Percentiles rank a stretch among this genome's conserved stretches.
These are phyloP conservation scores for Nothophoma quercina DNA, from an alignment of 2,329 filamentous ascomycete genomes.

Conservation along the genomic window DNA sequence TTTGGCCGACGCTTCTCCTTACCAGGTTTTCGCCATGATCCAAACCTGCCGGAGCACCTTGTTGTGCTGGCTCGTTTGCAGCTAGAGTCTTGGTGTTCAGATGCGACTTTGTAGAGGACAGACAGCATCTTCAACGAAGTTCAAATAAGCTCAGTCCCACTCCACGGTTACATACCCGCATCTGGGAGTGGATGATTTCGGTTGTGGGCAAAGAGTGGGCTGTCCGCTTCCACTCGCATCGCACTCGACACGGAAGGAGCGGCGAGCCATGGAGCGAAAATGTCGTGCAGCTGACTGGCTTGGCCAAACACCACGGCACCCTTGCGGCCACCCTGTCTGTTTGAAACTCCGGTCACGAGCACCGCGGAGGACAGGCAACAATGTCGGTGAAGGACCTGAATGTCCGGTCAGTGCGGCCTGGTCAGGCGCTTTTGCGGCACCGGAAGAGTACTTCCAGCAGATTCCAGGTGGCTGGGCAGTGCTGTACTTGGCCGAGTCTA, in stretches of 20 bases:
- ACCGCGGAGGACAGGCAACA: constrained; percentile 7
- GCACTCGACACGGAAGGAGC: constrained; percentile 31
- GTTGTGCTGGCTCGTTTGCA: constrained; percentile 9
- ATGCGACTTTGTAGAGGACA: constrained; percentile 6
- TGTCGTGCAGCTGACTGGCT: constrained; percentile 35
- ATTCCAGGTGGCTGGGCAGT: constrained; percentile 14
- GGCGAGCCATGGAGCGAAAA: constrained; percentile 28
- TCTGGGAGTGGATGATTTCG: constrained; percentile 34
- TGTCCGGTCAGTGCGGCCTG: constrained; percentile 14
- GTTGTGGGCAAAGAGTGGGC: constrained; percentile 32
- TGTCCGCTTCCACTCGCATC: constrained; percentile 28
- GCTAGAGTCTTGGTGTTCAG: neutral
- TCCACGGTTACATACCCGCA: constrained; percentile 34
- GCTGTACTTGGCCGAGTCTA: constrained; percentile 18
- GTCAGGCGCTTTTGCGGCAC: constrained; percentile 3
- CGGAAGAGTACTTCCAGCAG: constrained; percentile 12
- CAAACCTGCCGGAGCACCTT: constrained; percentile 10
- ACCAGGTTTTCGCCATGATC: constrained; percentile 3
- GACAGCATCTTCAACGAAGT: constrained; percentile 24
- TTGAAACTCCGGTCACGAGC: constrained; percentile 23
- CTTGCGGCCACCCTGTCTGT: constrained; percentile 22
- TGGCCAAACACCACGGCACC: constrained; percentile 14
- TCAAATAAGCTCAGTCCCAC: constrained; percentile 46
- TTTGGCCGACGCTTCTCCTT: constrained; percentile 14
- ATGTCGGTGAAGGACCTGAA: constrained; percentile 15